phyloP scores from a whole-genome alignment of 2,329 filamentous ascomycete species.

The Albifimbria verrucaria region DNA sequence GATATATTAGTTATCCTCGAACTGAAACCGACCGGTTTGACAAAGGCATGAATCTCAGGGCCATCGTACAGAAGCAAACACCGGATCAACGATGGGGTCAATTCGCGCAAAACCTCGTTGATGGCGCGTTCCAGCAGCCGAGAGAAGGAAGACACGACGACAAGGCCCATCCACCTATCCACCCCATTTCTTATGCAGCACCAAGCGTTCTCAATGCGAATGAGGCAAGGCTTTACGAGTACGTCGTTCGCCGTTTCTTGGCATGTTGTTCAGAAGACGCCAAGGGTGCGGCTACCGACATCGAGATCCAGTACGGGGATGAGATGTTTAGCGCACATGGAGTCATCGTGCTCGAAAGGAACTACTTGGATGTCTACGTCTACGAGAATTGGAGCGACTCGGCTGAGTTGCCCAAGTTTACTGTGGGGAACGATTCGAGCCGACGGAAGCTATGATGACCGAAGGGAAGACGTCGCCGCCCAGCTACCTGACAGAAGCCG shows the following conservation, averaged over 20 bases:
- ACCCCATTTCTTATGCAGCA: constrained; percentile 83
- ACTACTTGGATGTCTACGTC: constrained; percentile 92
- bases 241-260: constrained; percentile 85
- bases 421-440: constrained; percentile 79
- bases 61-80: constrained; percentile 79
- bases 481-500: constrained; percentile 87
- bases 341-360: constrained; percentile 78
- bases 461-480: constrained; percentile 89
- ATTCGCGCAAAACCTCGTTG: constrained; percentile 72
- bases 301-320: constrained; percentile 79
- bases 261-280: constrained; percentile 96
- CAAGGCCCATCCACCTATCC: constrained; percentile 95
- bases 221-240: constrained; percentile 83
- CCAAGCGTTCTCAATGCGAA: constrained; percentile 60
- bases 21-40: constrained; percentile 98
- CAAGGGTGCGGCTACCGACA: constrained; percentile 77
- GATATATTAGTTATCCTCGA: constrained; percentile 95
- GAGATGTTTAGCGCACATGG: constrained; percentile 82
- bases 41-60: constrained; percentile 77
- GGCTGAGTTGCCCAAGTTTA: constrained; percentile 75
- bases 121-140: constrained; percentile 77
- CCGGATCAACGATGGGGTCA: constrained; percentile 73
- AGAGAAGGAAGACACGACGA: constrained; percentile 86
- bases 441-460: constrained; percentile 81
- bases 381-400: constrained; percentile 97